Percentiles rank a stretch among this genome's conserved stretches.
These are phyloP conservation scores for Xylariaceae sp. DNA, from an alignment of 2,329 filamentous ascomycete species.

Conservation along the genomic window DNA sequence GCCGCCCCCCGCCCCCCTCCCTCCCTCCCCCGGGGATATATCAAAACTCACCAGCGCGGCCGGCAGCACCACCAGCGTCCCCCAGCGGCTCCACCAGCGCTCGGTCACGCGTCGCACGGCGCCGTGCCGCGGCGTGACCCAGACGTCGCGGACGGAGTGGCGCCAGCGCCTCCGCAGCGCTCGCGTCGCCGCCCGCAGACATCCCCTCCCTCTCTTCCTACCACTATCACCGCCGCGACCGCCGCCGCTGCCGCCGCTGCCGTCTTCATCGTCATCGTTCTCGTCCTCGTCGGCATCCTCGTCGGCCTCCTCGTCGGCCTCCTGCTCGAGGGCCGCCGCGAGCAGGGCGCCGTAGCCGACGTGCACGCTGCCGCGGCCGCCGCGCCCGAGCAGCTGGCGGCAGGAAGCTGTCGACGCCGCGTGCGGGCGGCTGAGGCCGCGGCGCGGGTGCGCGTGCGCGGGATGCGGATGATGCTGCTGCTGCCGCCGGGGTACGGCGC, in stretches of 20 bases:
- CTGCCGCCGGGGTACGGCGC: constrained; percentile 42
- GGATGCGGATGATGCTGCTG: constrained; percentile 9
- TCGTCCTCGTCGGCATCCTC: constrained; percentile 12
- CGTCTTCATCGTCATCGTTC: constrained; percentile 19
- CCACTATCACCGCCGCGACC: no score
- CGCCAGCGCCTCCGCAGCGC: constrained; percentile 21
- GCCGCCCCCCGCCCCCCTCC: background rate
- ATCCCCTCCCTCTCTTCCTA: background rate
- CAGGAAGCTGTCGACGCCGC: constrained; percentile 20
- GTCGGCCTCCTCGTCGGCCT: constrained; percentile 25
- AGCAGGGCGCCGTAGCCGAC: constrained; percentile 49
- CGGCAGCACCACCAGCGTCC: constrained; percentile 52
- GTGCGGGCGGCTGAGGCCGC: constrained; percentile 7
- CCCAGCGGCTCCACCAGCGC: constrained; percentile 57
- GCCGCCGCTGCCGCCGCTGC: constrained; percentile 17
- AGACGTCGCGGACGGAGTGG: constrained; percentile 41
- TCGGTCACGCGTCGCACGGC: constrained; percentile 52
- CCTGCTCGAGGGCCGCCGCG: constrained; percentile 31
- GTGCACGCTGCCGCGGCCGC: constrained; percentile 44
- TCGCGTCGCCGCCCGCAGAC: constrained; percentile 5
- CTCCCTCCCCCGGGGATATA: background rate
- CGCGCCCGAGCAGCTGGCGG: constrained; percentile 19
- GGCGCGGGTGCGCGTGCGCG: constrained; percentile 9
- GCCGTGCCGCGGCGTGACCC: constrained; percentile 52
- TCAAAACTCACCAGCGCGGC: constrained; percentile 45